These are phyloP conservation scores for Penicillium sp. DNA, from an alignment of 2,329 filamentous ascomycete species.

Conservation along the genomic window DNA sequence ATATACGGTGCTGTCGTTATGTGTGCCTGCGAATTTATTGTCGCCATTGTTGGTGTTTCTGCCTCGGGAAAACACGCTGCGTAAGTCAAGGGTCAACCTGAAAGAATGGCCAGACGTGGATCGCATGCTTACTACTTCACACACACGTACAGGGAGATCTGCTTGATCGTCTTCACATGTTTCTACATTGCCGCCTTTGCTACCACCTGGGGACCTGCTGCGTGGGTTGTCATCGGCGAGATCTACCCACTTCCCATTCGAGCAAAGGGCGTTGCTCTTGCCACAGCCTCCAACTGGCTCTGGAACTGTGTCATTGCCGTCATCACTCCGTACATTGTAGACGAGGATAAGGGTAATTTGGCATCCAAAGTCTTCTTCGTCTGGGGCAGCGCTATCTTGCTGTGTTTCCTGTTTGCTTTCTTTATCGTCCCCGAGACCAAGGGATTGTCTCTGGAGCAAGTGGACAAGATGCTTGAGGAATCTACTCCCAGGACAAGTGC, in stretches of 20 bases:
- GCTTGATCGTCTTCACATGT: conserved; percentile 80
- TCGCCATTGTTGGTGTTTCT: conserved; percentile 73
- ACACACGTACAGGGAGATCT: conserved; percentile 9
- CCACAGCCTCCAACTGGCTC: conserved; percentile 88
- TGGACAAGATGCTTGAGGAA: conserved; percentile 90
- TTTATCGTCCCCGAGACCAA: conserved; percentile 76
- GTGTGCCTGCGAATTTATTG: conserved; percentile 84
- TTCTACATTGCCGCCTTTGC: conserved; percentile 94
- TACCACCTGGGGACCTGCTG: conserved; percentile 79
- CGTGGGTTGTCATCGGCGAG: conserved; percentile 77
- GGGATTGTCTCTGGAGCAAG: conserved; percentile 77
- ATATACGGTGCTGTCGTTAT: conserved; percentile 78
- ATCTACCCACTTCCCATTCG: conserved; percentile 88
- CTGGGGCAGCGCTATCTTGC: conserved; percentile 75
- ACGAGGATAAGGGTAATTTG: conserved; percentile 57
- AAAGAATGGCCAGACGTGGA: not conserved
- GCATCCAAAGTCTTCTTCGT: conserved; percentile 77
- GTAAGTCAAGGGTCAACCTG: conserved; percentile 37
- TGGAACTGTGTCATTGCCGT: conserved; percentile 78
- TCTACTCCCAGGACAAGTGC: conserved; percentile 74
- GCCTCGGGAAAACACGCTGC: conserved; percentile 52
- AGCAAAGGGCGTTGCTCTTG: conserved; percentile 81
- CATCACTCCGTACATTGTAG: conserved; percentile 70
- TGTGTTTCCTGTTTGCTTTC: conserved; percentile 71
- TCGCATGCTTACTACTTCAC: not conserved